Conservation (phyloP, 2,329 filamentous ascomycete genomes). For the Podosphaera xanthii region DNA sequence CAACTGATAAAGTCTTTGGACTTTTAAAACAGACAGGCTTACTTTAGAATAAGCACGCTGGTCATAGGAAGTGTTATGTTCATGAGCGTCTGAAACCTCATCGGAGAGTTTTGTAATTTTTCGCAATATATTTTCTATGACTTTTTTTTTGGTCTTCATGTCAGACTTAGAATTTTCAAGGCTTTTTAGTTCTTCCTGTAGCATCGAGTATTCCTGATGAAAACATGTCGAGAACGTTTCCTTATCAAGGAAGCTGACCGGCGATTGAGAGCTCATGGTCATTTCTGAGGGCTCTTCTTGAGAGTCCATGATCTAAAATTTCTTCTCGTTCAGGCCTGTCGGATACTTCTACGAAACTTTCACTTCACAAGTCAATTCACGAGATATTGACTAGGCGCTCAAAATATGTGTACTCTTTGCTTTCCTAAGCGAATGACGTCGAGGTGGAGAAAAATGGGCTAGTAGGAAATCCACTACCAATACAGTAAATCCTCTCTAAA, state of each 20-base stretch:
- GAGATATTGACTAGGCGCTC: no score
- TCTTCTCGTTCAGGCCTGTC: no score
- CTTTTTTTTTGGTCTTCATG: constrained; percentile 56
- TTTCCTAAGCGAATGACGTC: no score
- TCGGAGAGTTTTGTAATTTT: constrained; percentile 61
- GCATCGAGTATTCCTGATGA: constrained; percentile 42
- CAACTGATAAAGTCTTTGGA: constrained; percentile 16
- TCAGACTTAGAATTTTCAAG: constrained; percentile 38
- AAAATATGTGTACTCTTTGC: no score
- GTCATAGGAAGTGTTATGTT: constrained; percentile 71
- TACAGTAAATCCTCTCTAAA: no score
- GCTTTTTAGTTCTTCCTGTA: constrained; percentile 53
- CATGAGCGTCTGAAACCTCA: constrained; percentile 63
- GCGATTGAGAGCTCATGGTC: neutral
- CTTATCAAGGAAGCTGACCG: neutral
- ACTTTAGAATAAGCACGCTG: constrained; percentile 69
- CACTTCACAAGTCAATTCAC: no score
- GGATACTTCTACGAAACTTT: no score
- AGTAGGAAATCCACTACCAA: no score
- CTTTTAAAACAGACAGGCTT: constrained; percentile 3
- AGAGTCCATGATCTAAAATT: no score
- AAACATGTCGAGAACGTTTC: constrained; percentile 74
- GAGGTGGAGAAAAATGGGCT: no score
- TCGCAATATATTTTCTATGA: constrained; percentile 57
- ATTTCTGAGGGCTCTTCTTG: no score